Evolutionary conservation across 257 asterid species (phyloP).

Genomic region (Oldenlandia corymbosa): DNA sequence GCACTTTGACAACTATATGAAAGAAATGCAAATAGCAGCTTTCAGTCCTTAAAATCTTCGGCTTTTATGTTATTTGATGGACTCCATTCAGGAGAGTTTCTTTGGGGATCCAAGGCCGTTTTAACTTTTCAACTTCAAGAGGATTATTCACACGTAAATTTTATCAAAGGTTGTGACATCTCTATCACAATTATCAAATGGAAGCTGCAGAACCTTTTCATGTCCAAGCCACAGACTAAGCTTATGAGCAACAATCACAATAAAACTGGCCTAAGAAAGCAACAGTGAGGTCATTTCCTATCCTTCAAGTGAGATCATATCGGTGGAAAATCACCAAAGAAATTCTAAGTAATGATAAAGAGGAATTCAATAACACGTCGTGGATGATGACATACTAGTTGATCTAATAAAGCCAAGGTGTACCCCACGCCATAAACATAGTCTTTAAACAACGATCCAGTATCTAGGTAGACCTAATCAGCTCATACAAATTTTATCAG

Average conservation of each 20-base stretch:
- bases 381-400: background rate
- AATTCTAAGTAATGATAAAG: background rate
- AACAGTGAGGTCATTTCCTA: background rate
- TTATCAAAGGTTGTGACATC: background rate
- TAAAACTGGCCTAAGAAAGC: background rate
- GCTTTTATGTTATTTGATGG: background rate
- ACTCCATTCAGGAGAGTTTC: no score
- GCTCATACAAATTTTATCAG: background rate
- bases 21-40: background rate
- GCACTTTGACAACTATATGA: background rate
- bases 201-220: no score
- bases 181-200: background rate
- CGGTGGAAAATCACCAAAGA: background rate
- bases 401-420: no score
- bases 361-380: no score
- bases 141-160: background rate
- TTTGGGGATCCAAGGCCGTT: no score
- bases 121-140: background rate
- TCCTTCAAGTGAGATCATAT: background rate
- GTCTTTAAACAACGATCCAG: background rate
- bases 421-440: background rate
- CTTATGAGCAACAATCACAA: background rate
- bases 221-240: background rate
- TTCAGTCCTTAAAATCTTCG: background rate
- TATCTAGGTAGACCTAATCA: background rate